Evolutionary conservation across 306 rosid genomes (phyloP).

Genomic region (Castanospermum australe): DNA sequence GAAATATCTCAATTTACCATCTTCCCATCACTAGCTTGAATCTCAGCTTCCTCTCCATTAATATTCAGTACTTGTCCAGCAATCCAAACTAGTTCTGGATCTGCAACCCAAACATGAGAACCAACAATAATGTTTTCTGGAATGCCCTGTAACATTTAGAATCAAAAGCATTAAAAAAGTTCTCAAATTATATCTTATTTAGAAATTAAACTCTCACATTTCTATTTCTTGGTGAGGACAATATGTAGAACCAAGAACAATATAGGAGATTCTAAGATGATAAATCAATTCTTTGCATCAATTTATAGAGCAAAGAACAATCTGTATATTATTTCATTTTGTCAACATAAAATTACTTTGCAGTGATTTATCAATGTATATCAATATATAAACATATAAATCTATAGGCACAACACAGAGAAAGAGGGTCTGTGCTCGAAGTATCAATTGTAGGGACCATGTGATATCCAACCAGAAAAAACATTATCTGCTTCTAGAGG

Average conservation of each 20-base stretch:
- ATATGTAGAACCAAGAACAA: constrained; percentile 7
- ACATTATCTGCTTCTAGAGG: neutral
- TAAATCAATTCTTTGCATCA: neutral
- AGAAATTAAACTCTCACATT: neutral
- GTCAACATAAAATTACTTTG: neutral
- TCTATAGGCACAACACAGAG: neutral
- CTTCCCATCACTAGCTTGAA: constrained; percentile 60
- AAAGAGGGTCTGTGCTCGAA: neutral
- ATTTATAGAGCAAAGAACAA: neutral
- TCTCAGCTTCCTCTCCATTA: constrained; percentile 79
- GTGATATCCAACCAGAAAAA: neutral
- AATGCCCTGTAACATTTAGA: constrained; percentile 57
- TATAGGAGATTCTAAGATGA: neutral
- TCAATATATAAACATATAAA: constrained; percentile 4
- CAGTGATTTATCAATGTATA: neutral
- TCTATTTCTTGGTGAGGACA: neutral
- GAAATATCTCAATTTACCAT: constrained; percentile 48
- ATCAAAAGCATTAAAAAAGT: constrained; percentile 4
- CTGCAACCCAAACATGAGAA: constrained; percentile 82
- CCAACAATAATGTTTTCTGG: constrained; percentile 71
- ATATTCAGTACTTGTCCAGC: constrained; percentile 72
- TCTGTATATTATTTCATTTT: neutral
- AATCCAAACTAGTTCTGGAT: constrained; percentile 73
- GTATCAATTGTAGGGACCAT: neutral
- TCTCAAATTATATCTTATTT: constrained; percentile 13